phyloP scores from a whole-genome alignment of 371 early-diverging fungal species.

The Mucor saturninus region DNA sequence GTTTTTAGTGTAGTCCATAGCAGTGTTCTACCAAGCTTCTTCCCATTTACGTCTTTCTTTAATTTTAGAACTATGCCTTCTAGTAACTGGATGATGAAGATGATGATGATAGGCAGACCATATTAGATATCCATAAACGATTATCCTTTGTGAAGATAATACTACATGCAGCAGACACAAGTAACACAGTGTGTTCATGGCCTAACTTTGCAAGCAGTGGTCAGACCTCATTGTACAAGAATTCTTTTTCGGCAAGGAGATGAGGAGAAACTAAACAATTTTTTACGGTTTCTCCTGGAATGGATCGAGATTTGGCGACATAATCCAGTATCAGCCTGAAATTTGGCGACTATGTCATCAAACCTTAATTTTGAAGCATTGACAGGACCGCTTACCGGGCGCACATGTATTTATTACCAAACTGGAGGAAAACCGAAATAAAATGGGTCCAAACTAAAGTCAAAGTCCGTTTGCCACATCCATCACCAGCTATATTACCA shows the following conservation, averaged over 20 bases:
- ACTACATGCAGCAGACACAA: slow-evolving; percentile 88
- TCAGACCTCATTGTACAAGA: slow-evolving; percentile 85
- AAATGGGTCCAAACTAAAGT: slow-evolving; percentile 45
- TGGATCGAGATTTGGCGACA: slow-evolving; percentile 78
- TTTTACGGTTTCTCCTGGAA: slow-evolving; percentile 83
- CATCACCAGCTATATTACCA: slow-evolving; percentile 15
- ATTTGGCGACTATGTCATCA: slow-evolving; percentile 82
- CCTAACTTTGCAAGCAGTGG: slow-evolving; percentile 82
- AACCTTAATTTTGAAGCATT: slow-evolving; percentile 81
- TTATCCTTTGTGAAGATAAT: slow-evolving; percentile 67
- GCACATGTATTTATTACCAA: slow-evolving; percentile 38
- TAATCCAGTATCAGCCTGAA: slow-evolving; percentile 80
- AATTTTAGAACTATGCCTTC: too few relatives aligned
- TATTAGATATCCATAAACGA: slow-evolving; percentile 28
- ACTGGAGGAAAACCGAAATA: slow-evolving; percentile 42
- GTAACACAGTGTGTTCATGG: slow-evolving; percentile 88
- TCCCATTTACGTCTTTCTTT: too few relatives aligned
- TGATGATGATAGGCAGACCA: neutral
- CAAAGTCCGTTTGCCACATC: slow-evolving; percentile 25
- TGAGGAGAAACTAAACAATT: slow-evolving; percentile 69
- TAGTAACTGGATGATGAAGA: neutral
- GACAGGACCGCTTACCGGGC: slow-evolving; percentile 66
- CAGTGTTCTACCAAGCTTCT: too few relatives aligned
- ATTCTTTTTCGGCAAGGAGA: slow-evolving; percentile 88
- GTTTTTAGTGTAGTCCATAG: too few relatives aligned